Evolutionary conservation across 306 rosid genomes (phyloP), one percentile per base, ranked within the genome.

Genomic region (Pterocarpus macrocarpus): DNA sequence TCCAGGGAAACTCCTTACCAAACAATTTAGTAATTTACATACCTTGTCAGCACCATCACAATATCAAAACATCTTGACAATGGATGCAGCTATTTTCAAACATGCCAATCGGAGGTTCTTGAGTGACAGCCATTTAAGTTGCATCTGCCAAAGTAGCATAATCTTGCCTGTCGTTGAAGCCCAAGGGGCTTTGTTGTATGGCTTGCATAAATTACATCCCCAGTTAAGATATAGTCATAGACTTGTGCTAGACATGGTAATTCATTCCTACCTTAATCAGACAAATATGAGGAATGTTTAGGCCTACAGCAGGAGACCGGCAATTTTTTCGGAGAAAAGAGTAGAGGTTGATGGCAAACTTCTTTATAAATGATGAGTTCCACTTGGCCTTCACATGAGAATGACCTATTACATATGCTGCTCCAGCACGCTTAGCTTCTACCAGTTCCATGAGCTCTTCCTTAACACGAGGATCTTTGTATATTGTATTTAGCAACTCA

Each of bases 241-340:
- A 73, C n/a, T 84, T 71, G 85, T 56, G 74, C 79, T 85, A 91
- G 73, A 93, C 93, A 73, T 88, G 82, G 80, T 91, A 92, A 84
- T 91, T 93, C 94, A 90, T 89, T 41, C 99, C 97, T 34, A 93
- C 97, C 85, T 93, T 89, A 71, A 95, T 94, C 85, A 95, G 87
- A 81, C 92, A 93, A 69, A 87, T 91, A 76, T 87, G 98, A 59
- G 98, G 99, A 69, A 95, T 89, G 87, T 95, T 95, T 65, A 93
- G 86, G 49, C 92, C 85, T 35, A 89, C 96, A 13, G 96, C 86
- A 50, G 97, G 97, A 8, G 92, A 89, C 22, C 99, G 92, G 70
- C 97, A 89, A 80, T 93, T 95, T 77, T 92, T 95, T 8, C 94
- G 92, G 56, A 95, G 89, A 82, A 93, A 93, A 71, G 98, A 90